Evolutionary conservation across 2,329 filamentous ascomycete genomes (phyloP).

Genomic region (Fusarium bactridioides): DNA sequence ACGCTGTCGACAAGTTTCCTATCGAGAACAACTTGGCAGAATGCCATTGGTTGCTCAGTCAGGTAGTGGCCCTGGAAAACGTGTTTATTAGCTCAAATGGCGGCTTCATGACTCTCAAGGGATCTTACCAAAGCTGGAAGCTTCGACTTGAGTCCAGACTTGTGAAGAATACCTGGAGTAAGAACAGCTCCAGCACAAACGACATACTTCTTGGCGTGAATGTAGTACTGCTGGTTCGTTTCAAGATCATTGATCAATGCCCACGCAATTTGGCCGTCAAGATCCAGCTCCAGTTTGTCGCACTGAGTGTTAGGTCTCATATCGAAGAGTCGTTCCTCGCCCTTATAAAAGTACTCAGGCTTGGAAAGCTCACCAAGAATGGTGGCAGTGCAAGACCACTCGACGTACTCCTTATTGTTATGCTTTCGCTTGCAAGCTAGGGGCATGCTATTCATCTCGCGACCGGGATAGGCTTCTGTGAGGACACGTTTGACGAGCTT

Average conservation of each 20-base stretch:
- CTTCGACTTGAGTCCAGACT: neutral
- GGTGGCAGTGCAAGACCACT: slow-evolving; percentile 11
- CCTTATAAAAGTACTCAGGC: neutral
- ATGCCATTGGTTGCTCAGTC: slow-evolving; percentile 4
- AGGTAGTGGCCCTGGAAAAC: neutral
- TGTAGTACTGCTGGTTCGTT: neutral
- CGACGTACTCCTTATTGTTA: neutral
- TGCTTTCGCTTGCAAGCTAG: neutral
- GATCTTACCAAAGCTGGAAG: neutral
- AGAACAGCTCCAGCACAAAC: neutral
- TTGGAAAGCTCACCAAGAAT: neutral
- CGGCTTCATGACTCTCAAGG: neutral
- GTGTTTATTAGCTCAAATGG: neutral
- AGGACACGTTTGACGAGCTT: neutral
- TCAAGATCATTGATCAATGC: too few relatives aligned
- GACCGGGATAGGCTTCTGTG: neutral
- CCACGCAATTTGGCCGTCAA: too few relatives aligned
- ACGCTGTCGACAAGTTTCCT: neutral
- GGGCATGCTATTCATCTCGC: neutral
- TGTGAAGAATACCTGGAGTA: neutral
- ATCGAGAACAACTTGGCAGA: neutral
- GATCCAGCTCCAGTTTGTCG: neutral
- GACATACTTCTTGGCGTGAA: neutral
- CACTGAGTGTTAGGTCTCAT: neutral
- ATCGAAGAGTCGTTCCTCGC: neutral